These are phyloP conservation scores for Arthrobotrys sphaeroides DNA, from an alignment of 2,329 filamentous ascomycete species.

Conservation along the genomic window DNA sequence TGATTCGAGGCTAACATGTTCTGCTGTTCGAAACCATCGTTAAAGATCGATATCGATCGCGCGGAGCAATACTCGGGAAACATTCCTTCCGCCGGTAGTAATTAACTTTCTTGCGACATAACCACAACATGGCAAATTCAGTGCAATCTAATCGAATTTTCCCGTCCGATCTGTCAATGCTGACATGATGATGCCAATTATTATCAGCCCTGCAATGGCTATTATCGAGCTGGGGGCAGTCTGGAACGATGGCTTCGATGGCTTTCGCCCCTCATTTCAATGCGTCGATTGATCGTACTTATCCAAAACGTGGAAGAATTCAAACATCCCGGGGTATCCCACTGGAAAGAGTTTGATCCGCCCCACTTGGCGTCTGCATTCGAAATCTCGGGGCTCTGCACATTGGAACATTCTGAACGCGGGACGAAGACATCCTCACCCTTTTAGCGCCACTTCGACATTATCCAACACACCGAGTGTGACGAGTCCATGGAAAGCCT, in stretches of 20 bases:
- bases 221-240: conserved; percentile 26
- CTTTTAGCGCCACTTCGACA: conserved; percentile 5
- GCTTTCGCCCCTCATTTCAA: conserved; percentile 8
- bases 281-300: conserved; percentile 1
- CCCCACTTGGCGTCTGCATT: conserved; percentile 33
- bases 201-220: conserved; percentile 48
- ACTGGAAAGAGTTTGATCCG: conserved; percentile 7
- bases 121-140: no score
- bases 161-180: neutral
- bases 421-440: conserved; percentile 20
- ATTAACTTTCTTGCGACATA: neutral
- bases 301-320: conserved; percentile 52
- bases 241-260: conserved; percentile 26
- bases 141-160: neutral
- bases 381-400: conserved; percentile 1
- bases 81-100: neutral
- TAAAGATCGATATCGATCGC: no score
- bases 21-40: no score
- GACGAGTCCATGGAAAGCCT: conserved; percentile 3
- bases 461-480: conserved; percentile 23
- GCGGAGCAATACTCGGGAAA: neutral
- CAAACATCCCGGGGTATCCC: conserved; percentile 17
- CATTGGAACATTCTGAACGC: conserved; percentile 25
- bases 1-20: no score
- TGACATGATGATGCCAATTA: conserved; percentile 20